A percentile compares a stretch with the other conserved stretches of the same genome.
Evolutionary conservation across 305 asterid species (phyloP).

Genomic region (Withania somnifera): DNA sequence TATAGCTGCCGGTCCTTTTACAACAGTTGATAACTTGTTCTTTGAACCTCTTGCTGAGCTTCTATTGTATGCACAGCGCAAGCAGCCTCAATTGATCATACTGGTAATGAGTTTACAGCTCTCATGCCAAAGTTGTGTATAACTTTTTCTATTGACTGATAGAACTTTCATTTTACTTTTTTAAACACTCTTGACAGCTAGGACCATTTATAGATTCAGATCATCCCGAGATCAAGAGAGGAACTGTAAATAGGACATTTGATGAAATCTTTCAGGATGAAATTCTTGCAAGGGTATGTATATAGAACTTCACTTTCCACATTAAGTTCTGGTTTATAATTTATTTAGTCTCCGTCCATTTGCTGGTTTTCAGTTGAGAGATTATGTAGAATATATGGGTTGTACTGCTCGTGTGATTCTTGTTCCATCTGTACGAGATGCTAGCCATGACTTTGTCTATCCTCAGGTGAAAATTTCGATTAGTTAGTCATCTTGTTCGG

Average conservation of each 20-base stretch:
- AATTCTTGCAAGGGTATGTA: slow-evolving; percentile 76
- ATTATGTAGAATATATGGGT: slow-evolving; percentile 90
- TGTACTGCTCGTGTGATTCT: slow-evolving; percentile 62
- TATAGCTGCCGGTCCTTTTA: slow-evolving; percentile 88
- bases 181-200: slow-evolving; percentile 41
- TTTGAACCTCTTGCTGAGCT: slow-evolving; percentile 88
- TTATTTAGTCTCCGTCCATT: slow-evolving; percentile 7
- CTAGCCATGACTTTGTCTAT: slow-evolving; percentile 82
- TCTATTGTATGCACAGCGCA: slow-evolving; percentile 72
- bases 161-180: slow-evolving; percentile 7
- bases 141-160: slow-evolving; percentile 1
- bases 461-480: slow-evolving; percentile 51
- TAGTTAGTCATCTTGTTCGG: background rate
- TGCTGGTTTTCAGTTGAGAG: slow-evolving; percentile 54
- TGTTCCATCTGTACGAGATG: slow-evolving; percentile 87
- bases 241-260: slow-evolving; percentile 48
- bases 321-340: background rate
- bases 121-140: background rate
- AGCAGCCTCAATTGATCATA: slow-evolving; percentile 86
- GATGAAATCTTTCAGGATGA: slow-evolving; percentile 62
- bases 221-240: slow-evolving; percentile 74
- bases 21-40: slow-evolving; percentile 69
- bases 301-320: slow-evolving; percentile 9
- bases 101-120: slow-evolving; percentile 33
- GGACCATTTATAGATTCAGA: slow-evolving; percentile 94